phyloP scores from a whole-genome alignment of 2,329 filamentous ascomycete genomes.

The Colletotrichum viniferum region DNA sequence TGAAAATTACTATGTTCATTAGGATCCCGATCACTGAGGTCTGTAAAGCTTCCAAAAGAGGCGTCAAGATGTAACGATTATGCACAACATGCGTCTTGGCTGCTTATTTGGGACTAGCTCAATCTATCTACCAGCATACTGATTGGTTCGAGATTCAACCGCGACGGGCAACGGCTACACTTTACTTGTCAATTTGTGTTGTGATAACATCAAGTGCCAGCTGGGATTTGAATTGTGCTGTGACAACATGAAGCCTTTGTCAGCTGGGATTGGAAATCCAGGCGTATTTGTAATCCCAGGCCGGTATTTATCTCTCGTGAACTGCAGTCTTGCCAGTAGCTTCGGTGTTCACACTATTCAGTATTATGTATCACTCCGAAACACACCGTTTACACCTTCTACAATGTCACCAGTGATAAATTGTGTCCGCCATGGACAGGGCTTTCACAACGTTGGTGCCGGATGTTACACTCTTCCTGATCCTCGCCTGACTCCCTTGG shows the following conservation, averaged over 20 bases:
- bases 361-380: background rate
- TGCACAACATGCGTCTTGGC: background rate
- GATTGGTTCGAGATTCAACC: background rate
- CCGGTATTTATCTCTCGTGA: background rate
- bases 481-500: background rate
- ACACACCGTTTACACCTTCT: background rate
- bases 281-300: background rate
- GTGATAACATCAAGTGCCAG: background rate
- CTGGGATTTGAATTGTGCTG: accelerated
- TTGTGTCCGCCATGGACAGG: background rate
- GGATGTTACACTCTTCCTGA: background rate
- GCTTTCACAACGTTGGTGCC: background rate
- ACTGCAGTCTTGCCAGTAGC: background rate
- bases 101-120: background rate
- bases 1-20: background rate
- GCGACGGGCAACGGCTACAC: background rate
- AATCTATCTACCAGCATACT: accelerated
- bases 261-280: background rate
- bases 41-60: background rate
- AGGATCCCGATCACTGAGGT: background rate
- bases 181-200: background rate
- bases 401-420: background rate
- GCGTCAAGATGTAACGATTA: background rate
- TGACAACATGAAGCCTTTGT: background rate
- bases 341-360: accelerated